A percentile compares a stretch with the other conserved stretches of the same genome.
phyloP scores from a whole-genome alignment of 495 filamentous ascomycete species.

The Rhizodiscina lignyota region DNA sequence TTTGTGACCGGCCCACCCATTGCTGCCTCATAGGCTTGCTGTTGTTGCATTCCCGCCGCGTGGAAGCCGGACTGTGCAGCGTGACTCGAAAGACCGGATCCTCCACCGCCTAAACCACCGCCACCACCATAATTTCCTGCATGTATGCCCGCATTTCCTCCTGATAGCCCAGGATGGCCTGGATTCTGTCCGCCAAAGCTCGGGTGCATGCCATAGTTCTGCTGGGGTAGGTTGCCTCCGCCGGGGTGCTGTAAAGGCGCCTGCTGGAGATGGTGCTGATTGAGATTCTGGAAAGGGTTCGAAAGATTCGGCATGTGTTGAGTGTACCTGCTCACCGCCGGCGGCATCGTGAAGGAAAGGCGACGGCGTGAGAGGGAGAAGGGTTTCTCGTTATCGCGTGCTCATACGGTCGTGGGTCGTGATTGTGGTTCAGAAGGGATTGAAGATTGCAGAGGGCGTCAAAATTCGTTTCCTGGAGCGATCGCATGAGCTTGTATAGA shows the following conservation, averaged over 20 bases:
- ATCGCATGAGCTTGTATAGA: too few species aligned
- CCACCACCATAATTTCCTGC: slow-evolving; percentile 17
- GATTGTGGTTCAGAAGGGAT: neutral
- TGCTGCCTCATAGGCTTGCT: slow-evolving; percentile 22
- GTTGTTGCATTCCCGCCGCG: slow-evolving; percentile 53
- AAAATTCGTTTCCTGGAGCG: too few species aligned
- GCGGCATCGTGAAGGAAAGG: slow-evolving; percentile 26
- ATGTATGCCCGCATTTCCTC: neutral
- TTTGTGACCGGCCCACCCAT: slow-evolving; percentile 14
- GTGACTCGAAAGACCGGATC: slow-evolving; percentile 75
- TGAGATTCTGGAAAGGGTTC: slow-evolving; percentile 32
- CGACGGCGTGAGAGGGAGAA: slow-evolving; percentile 18
- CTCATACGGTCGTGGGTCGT: neutral
- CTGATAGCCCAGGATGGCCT: neutral
- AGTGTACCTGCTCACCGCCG: slow-evolving; percentile 36
- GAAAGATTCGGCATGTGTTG: slow-evolving; percentile 33
- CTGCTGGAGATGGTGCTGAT: slow-evolving; percentile 20
- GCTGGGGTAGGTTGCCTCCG: slow-evolving; percentile 42
- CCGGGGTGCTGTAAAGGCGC: slow-evolving; percentile 1
- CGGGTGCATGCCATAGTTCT: slow-evolving; percentile 40
- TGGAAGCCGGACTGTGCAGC: slow-evolving; percentile 77
- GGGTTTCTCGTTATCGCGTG: neutral
- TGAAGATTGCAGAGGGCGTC: too few species aligned
- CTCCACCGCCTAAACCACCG: slow-evolving; percentile 41
- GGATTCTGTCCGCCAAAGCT: slow-evolving; percentile 37